Percentiles rank a stretch among this genome's conserved stretches.
Conservation (phyloP, 129 eudicot species). For the Pseudognaphalium luteoalbum region DNA sequence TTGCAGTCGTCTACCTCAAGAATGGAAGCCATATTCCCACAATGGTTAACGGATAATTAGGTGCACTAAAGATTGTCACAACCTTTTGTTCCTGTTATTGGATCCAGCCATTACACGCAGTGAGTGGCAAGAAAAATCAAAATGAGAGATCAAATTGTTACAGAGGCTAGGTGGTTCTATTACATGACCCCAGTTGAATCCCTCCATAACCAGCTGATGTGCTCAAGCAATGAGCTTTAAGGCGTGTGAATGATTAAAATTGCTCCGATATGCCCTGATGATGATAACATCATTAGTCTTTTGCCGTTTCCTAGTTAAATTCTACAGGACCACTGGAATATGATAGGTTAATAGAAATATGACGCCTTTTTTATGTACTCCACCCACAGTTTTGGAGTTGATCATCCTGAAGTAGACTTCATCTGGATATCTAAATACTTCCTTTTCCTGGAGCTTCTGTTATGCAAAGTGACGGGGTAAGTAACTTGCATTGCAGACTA, state of each 20-base stretch:
- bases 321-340: no score
- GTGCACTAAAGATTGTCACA: constrained; percentile 87
- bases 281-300: no score
- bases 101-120: neutral
- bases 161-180: constrained; percentile 7
- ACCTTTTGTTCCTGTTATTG: constrained; percentile 76
- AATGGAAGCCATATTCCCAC: constrained; percentile 92
- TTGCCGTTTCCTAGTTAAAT: no score
- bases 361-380: no score
- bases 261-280: constrained; percentile 88
- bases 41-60: constrained; percentile 87
- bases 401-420: no score
- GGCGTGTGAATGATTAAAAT: constrained; percentile 73
- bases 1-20: constrained; percentile 83
- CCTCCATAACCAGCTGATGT: constrained; percentile 96
- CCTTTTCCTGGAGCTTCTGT: no score
- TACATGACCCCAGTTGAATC: constrained; percentile 96
- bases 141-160: neutral
- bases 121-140: neutral
- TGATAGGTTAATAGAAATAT: no score
- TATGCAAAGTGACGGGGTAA: no score
- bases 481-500: no score
- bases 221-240: constrained; percentile 91
- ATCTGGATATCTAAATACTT: no score
- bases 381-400: no score